Base-by-base conservation (phyloP, 148 eudicot genomes). In the Dianthus caryophyllus region DNA sequence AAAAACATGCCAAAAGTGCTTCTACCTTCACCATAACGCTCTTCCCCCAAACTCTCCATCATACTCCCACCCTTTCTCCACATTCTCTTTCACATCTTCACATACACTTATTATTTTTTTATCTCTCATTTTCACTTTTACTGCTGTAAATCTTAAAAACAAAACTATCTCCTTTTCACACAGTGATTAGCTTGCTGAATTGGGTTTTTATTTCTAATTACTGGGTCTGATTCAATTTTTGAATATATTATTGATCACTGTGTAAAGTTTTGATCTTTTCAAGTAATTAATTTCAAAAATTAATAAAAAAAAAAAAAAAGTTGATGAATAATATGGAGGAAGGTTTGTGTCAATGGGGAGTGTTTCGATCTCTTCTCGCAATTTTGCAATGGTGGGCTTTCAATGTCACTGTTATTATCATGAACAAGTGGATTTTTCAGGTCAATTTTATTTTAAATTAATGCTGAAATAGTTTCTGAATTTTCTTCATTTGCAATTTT, bases 381-480 rank as follows among this genome's bases (percentile, higher is more conserved):
- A 88, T 91, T 44, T 20, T 91, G 46, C 97, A 91, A 74, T 91
- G 97, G 97, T 91, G 97, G 97, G 84, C 83, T 57, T 91, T 88
- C 76, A 91, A 88, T 63, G 97, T 91, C 31, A 84, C 97, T 50
- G 97, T 91, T 51, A 91, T 91, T 47, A 91, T 91, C 82, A 91
- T 84, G 84, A 91, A 91, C 85, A 91, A 91, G 65, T 91, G 97
- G 95, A 90, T 90, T 84, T 91, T 91, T 80, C 97, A 91, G 97
- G 97, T 88, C 8, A 33, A 10, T 60, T 60, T 52, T 31, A 51
- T 25, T 43, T 30, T 68, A 25, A 46, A 0, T 31, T 26, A 7
- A 2, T 29, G 38, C n/a, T 59, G 47, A 17, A 15, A 7, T 11
- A 53, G 27, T 29, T 18, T 13, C 7, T 38, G n/a, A 25, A 38